Conservation (phyloP, 305 asterid genomes). For the Fraxinus floribunda region DNA sequence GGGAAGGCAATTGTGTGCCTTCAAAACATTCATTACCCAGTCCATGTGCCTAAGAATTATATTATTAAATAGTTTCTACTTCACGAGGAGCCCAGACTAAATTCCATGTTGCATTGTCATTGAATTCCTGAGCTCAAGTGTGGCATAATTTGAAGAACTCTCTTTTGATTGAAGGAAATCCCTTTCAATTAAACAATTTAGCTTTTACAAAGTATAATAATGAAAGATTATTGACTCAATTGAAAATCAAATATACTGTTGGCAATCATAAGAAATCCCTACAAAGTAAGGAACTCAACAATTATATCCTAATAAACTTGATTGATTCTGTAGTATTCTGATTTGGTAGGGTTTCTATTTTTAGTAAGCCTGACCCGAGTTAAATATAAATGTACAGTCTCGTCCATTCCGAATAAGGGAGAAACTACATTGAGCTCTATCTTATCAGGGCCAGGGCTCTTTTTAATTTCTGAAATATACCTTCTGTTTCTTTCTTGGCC, state of each 20-base stretch:
- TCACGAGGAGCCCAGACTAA: not conserved
- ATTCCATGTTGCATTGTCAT: not conserved
- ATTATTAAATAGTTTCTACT: not conserved
- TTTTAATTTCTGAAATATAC: not conserved
- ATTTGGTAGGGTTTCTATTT: not conserved
- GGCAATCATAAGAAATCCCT: not conserved
- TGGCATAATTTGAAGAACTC: not conserved
- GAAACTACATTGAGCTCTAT: not conserved
- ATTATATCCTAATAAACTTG: not conserved
- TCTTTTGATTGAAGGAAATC: not conserved
- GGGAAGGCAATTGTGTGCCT: not conserved
- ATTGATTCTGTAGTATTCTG: not conserved
- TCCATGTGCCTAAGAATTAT: not conserved
- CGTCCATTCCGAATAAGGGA: not conserved
- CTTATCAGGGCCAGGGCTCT: not conserved
- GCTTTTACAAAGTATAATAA: not conserved
- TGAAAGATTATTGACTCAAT: not conserved
- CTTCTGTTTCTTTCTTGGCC: not conserved
- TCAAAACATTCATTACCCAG: not conserved
- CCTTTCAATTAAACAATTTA: not conserved
- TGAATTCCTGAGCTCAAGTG: not conserved
- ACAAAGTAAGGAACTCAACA: not conserved
- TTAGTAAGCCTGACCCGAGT: not conserved
- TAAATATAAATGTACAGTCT: not conserved
- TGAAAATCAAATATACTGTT: not conserved